Evolutionary conservation across 2,329 filamentous ascomycete genomes (phyloP).

Genomic region (Xylaria hypoxylon): DNA sequence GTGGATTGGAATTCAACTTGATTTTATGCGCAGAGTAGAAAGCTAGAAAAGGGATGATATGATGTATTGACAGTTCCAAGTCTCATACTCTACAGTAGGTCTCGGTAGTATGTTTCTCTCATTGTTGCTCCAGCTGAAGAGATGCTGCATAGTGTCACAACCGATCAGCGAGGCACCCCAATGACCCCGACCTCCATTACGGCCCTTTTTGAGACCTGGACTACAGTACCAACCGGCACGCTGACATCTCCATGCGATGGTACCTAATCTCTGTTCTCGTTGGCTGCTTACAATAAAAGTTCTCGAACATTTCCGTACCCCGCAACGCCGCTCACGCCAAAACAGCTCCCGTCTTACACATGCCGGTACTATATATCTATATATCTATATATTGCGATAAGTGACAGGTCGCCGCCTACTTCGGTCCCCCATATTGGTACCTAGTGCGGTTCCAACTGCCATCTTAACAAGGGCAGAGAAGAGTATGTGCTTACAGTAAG

Average conservation of each 20-base stretch:
- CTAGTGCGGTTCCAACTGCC: neutral
- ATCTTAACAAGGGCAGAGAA: neutral
- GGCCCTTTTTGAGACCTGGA: conserved; percentile 14
- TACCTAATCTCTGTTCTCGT: conserved; percentile 10
- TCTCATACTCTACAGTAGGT: no score
- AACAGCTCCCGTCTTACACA: conserved; percentile 5
- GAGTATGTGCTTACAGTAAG: neutral
- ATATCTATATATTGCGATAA: no score
- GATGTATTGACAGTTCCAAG: neutral
- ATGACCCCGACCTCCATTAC: neutral
- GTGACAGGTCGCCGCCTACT: neutral
- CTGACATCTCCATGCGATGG: conserved; percentile 4
- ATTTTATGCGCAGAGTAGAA: conserved; percentile 8
- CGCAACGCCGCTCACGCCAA: neutral
- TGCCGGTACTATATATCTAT: neutral
- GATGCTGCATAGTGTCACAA: conserved; percentile 8
- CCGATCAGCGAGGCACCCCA: conserved; percentile 16
- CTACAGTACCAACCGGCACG: no score
- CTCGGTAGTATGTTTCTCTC: conserved; percentile 2
- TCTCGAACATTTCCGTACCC: conserved; percentile 12
- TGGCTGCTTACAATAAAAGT: neutral
- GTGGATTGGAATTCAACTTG: neutral
- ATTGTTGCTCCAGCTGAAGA: neutral
- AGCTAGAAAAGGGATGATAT: neutral
- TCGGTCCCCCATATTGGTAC: conserved; percentile 1